phyloP scores from a whole-genome alignment of 2,329 filamentous ascomycete species.

The Xylaria digitata region DNA sequence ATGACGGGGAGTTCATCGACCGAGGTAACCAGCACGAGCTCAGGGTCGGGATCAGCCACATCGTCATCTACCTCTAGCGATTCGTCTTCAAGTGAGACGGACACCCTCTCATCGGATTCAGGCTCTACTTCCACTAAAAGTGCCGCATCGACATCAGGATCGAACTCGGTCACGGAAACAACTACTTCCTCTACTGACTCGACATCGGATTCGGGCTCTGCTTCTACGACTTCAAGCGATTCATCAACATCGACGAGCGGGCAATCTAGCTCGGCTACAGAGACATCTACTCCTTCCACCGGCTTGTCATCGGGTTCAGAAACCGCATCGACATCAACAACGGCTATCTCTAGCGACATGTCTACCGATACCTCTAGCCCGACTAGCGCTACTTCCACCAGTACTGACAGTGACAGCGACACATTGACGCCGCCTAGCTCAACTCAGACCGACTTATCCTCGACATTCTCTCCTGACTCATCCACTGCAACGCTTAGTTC shows the following conservation, averaged over 20 bases:
- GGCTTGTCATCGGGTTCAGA: neutral
- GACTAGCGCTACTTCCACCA: neutral
- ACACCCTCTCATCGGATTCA: neutral
- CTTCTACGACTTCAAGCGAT: too few species aligned
- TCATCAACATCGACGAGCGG: neutral
- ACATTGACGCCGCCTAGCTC: slow-evolving; percentile 4
- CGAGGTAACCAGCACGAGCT: slow-evolving; percentile 7
- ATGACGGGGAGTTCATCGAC: neutral
- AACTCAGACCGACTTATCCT: slow-evolving; percentile 2
- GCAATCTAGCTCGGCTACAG: slow-evolving; percentile 5
- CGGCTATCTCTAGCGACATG: neutral
- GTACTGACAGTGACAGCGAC: neutral
- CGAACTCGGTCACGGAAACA: too few species aligned
- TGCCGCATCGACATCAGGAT: neutral
- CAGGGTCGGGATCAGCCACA: slow-evolving; percentile 9
- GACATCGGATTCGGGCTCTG: too few species aligned
- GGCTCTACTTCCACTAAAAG: neutral
- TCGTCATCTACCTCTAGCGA: neutral
- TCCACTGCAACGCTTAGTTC: slow-evolving; percentile 15
- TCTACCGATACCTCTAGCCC: slow-evolving; percentile 3
- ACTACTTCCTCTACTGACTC: too few species aligned
- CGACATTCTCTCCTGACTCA: slow-evolving; percentile 3
- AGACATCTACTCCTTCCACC: neutral
- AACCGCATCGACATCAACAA: neutral
- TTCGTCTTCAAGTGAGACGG: neutral